These are phyloP conservation scores for Paralagenidium karlingii DNA, from an alignment of 352 stramenopile species.

Conservation along the genomic window DNA sequence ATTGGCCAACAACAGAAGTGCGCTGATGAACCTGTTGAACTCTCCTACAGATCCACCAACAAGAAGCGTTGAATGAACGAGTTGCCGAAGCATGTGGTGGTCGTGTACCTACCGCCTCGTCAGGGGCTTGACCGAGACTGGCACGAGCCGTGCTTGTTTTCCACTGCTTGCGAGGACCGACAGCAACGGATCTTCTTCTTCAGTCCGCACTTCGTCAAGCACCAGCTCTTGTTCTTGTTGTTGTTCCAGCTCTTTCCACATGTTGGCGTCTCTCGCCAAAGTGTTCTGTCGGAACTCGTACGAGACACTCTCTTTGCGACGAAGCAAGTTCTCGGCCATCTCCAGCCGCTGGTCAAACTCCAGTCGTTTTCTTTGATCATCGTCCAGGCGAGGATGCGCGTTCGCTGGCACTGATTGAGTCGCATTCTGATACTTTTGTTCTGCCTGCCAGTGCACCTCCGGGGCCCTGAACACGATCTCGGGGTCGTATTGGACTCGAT, in stretches of 20 bases:
- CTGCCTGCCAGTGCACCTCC: constrained; percentile 37
- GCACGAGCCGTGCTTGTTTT: too few relatives aligned
- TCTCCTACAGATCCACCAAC: too few relatives aligned
- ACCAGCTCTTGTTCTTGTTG: neutral
- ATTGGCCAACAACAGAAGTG: too few relatives aligned
- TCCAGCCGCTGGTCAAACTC: constrained; percentile 49
- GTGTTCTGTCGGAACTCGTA: neutral
- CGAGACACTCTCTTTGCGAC: constrained; percentile 23
- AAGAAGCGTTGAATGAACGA: too few relatives aligned
- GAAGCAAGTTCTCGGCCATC: constrained; percentile 33
- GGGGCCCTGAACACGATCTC: constrained; percentile 15
- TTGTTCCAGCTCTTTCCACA: neutral
- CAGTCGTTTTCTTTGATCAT: constrained; percentile 13
- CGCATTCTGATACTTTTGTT: constrained; percentile 20
- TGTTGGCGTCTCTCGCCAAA: neutral
- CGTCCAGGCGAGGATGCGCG: constrained; percentile 10
- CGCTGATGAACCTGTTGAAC: too few relatives aligned
- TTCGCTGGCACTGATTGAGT: constrained; percentile 10
- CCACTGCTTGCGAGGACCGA: too few relatives aligned
- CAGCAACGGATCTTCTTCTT: constrained; percentile 4
- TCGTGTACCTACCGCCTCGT: too few relatives aligned
- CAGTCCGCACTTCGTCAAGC: constrained; percentile 1
- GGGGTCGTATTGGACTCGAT: too few relatives aligned
- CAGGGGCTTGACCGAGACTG: too few relatives aligned
- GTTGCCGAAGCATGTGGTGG: too few relatives aligned